These are phyloP conservation scores for Melaleuca alternifolia DNA, from an alignment of 345 rosid genomes.

Conservation along the genomic window DNA sequence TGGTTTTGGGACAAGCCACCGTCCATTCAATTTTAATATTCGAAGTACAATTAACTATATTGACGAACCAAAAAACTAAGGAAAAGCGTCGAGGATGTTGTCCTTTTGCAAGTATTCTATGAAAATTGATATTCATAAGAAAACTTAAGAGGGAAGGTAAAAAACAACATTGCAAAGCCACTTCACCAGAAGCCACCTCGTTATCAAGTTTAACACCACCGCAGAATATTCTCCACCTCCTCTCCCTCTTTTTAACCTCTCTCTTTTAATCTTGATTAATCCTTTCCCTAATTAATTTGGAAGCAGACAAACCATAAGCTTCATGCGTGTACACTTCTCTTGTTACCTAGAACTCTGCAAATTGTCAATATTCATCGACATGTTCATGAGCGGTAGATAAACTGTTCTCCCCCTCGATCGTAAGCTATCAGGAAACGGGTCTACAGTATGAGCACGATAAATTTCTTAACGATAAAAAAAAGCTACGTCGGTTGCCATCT, in stretches of 20 bases:
- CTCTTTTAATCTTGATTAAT: neutral
- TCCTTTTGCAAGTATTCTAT: neutral
- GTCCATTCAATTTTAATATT: neutral
- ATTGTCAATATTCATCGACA: neutral
- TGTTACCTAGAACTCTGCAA: neutral
- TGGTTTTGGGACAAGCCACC: conserved; percentile 6
- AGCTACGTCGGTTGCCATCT: neutral
- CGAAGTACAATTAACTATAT: too few species aligned
- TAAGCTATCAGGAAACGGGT: neutral
- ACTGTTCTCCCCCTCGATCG: neutral
- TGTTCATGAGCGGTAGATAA: neutral
- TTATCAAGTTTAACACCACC: neutral
- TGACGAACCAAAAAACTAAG: neutral
- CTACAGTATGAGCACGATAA: neutral
- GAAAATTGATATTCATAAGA: neutral
- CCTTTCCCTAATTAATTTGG: neutral
- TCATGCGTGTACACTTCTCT: neutral
- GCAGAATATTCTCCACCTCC: neutral
- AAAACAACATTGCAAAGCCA: neutral
- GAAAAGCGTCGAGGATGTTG: neutral
- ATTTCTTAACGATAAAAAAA: neutral
- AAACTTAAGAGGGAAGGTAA: neutral
- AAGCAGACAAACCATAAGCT: neutral
- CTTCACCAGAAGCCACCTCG: neutral
- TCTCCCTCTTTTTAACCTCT: neutral